Evolutionary conservation across 805 yeast genomes (phyloP), one percentile per base, ranked within the genome.

Genomic region (Pichia californica): DNA sequence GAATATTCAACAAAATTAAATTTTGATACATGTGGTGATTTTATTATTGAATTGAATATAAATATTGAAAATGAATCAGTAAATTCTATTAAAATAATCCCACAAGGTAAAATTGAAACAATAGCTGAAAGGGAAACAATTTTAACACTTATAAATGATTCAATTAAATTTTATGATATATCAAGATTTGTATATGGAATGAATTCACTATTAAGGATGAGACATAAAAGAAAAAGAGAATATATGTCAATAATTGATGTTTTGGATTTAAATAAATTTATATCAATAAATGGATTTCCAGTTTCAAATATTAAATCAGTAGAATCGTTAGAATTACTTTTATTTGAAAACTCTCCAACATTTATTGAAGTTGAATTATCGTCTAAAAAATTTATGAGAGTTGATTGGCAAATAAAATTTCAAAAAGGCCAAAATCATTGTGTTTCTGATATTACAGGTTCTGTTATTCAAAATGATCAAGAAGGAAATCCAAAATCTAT

Each of bases 391-490:
- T 6, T 15, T 7, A 5, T 44, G 13, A 25, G 38, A n/a, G n/a
- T 40, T 7, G 11, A 20, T 18, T 44, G 45, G 47, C 10, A 15
- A 10, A 10, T 33, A 15, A 18, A 11, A 7, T 29, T 30, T 21
- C 15, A 18, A 6, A 23, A 32, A 8, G 18, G 26, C 13, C 2
- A 11, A 5, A 25, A 31, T 14, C 36, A 41, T 18, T 45, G 45
- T 25, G 36, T 29, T 10, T 45, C 45, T 7, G 40, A 44, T 27
- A 40, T 44, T 16, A 28, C 30, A 2, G 46, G 20, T 10, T 11
- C 11, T 2, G n/a, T 27, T 6, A 14, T 13, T 34, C 45, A 41
- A 55, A 53, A 28, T 6, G 15, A 20, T 13, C 38, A 46, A 41
- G 54, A 53, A 28, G 13, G 15, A 20, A 14, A 6, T 9, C 25